Evolutionary conservation across 345 rosid genomes (phyloP), one percentile per base, ranked within the genome.

Genomic region (Arabidopsis arenosa): DNA sequence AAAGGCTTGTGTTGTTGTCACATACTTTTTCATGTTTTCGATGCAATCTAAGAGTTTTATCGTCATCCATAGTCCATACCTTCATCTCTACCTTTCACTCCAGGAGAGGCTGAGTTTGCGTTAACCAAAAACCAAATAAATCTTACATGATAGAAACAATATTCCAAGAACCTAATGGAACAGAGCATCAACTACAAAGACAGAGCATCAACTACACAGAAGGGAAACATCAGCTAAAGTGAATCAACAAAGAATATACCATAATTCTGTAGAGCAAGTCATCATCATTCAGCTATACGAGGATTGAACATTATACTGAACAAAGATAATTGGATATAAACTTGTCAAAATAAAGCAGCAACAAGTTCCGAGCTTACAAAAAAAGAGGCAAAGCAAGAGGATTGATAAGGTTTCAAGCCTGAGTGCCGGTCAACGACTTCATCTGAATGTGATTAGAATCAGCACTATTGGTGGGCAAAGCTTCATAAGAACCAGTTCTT

Each of bases 341-440:
- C 63, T 43, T 43, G 35, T 30, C 63, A n/a, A 55, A 11, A 32
- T 5, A 49, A 59, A 56, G 5, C 15, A 62, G 36, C 39, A 77
- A 63, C 54, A 70, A 45, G 44, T 39, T 63, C 55, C 43, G 41
- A 66, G n/a, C 32, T 36, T 36, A 51, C 15, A 49, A 30, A 18
- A 18, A 14, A 26, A 41, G 7, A 21, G 23, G 35, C 33, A 66
- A 65, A 43, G 30, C 55, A 60, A 76, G 26, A 62, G 14, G 17
- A 63, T 56, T 44, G 48, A 63, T 15, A 45, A 48, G n/a, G 28
- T 8, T 54, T 90, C 87, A 92, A 14, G 93, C 93, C 85, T 92
- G 97, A 15, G 86, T 90, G 6, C 97, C 96, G 0, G 87, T 48
- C 83, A 92, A 80, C 3, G 96, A 85, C 84, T 92, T 92, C 97